Base-by-base conservation (phyloP, 192 early-diverging fungal species). In the Coemansia sp. region DNA sequence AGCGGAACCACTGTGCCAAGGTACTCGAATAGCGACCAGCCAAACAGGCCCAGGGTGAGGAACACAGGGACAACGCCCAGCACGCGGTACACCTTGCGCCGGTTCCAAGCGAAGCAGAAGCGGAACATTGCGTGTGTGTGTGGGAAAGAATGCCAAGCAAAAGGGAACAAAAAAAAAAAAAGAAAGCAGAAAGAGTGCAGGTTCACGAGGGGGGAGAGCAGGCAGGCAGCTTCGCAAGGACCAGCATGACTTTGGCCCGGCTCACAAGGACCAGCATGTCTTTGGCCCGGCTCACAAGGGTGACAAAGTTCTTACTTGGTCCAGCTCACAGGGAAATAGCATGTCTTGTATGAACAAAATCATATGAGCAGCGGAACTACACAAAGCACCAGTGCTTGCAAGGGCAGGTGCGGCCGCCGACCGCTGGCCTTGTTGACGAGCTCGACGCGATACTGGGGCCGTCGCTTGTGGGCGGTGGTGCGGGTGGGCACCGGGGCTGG, bases 31-130 rank as follows among this genome's bases (percentile, higher is more conserved):
- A 41, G 22, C 30, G 73, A 76, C 73, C 73, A 76, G 3, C 31
- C 12, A n/a, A 76, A 43, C 54, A 76, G 53, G 11, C 48, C 60
- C 11, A 63, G 44, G 9, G 66, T 62, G 9, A 76, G 29, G 14
- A 54, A 10, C 5, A 76, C 73, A 0, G 73, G 73, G 22, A 76
- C 29, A 14, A 69, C 47, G 2, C 66, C 66, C 3, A 76, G 50
- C 17, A 45, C 47, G 13, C 40, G 58, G 56, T 36, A 64, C 33
- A 75, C 51, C 23, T 64, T 54, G 56, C 40, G 64, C 4, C 53
- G 50, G 36, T 60, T 62, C 64, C 13, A 48, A 34, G n/a, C 4
- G 17, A 12, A 25, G 3, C 20, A 19, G 19, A n/a, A 39, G 13
- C n/a, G 22, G 21, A 40, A 36, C 14, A 3, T 40, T 30, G 17